A percentile compares a stretch with the other conserved stretches of the same genome.
Evolutionary conservation across 2,329 filamentous ascomycete species (phyloP).

Genomic region (Fusarium newnesense): DNA sequence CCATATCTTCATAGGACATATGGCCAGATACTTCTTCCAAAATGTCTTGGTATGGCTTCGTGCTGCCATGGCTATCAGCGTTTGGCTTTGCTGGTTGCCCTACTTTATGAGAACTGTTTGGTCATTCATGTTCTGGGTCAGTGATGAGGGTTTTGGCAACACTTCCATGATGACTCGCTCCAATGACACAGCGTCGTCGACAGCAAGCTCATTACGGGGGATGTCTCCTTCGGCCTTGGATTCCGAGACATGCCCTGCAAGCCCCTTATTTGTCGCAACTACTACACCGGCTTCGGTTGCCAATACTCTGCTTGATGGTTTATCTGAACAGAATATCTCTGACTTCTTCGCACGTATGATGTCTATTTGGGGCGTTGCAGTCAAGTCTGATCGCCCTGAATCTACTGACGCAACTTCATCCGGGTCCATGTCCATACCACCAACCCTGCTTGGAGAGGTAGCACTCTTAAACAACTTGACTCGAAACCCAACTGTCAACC

Average conservation of each 20-base stretch:
- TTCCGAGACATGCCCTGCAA: slow-evolving; percentile 49
- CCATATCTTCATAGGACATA: slow-evolving; percentile 82
- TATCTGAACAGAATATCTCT: slow-evolving; percentile 47
- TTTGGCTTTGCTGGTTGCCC: slow-evolving; percentile 91
- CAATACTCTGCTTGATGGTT: slow-evolving; percentile 44
- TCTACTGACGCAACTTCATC: slow-evolving; percentile 28
- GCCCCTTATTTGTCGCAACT: slow-evolving; percentile 47
- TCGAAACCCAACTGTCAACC: slow-evolving; percentile 77
- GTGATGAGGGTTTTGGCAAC: slow-evolving; percentile 74
- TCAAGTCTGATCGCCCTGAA: slow-evolving; percentile 28
- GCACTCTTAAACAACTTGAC: slow-evolving; percentile 70
- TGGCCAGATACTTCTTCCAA: slow-evolving; percentile 76
- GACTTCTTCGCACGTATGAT: slow-evolving; percentile 48
- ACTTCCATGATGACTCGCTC: slow-evolving; percentile 42
- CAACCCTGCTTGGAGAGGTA: slow-evolving; percentile 65
- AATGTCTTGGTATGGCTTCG: slow-evolving; percentile 83
- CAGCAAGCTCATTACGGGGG: slow-evolving; percentile 43
- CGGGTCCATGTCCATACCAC: slow-evolving; percentile 16
- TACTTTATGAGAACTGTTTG: slow-evolving; percentile 92
- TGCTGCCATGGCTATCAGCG: slow-evolving; percentile 79
- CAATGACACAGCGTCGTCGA: slow-evolving; percentile 35
- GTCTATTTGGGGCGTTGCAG: slow-evolving; percentile 44
- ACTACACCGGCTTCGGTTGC: slow-evolving; percentile 48
- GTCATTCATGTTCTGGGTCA: slow-evolving; percentile 95
- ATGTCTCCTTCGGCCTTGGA: slow-evolving; percentile 43